phyloP scores from a whole-genome alignment of 1,139 yeast species.

The Meyerozyma smithsonii region DNA sequence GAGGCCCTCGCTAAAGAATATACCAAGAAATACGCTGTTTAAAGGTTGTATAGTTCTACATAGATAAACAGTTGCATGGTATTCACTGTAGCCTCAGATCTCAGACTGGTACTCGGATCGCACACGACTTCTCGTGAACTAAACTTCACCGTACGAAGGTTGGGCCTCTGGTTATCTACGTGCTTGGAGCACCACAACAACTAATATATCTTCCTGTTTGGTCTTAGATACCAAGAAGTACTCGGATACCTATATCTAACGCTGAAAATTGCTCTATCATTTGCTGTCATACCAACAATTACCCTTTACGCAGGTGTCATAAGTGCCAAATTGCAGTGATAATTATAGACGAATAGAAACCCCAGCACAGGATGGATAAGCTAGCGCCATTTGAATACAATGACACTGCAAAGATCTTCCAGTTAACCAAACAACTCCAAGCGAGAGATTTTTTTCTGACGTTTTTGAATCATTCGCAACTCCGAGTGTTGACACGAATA shows the following conservation, averaged over 20 bases:
- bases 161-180: not conserved
- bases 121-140: not conserved
- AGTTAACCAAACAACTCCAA: conserved; percentile 46
- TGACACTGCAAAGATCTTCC: conserved; percentile 36
- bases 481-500: conserved; percentile 46
- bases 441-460: conserved; percentile 48
- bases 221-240: not conserved
- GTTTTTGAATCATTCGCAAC: conserved; percentile 60
- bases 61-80: conserved; percentile 2
- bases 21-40: conserved; percentile 97
- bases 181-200: not conserved
- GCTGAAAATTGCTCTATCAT: not conserved
- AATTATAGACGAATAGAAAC: too few relatives aligned
- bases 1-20: conserved; percentile 98
- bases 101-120: not conserved
- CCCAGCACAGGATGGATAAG: conserved; percentile 28
- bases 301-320: too few relatives aligned
- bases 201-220: not conserved
- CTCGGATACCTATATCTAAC: not conserved
- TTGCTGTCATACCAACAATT: not conserved
- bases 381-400: conserved; percentile 41
- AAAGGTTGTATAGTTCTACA: conserved; percentile 11
- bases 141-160: not conserved
- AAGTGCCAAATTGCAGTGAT: too few relatives aligned
- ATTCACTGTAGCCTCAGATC: not conserved